Conservation (phyloP, 2,329 filamentous ascomycete species). For the Madurella fahalii region DNA sequence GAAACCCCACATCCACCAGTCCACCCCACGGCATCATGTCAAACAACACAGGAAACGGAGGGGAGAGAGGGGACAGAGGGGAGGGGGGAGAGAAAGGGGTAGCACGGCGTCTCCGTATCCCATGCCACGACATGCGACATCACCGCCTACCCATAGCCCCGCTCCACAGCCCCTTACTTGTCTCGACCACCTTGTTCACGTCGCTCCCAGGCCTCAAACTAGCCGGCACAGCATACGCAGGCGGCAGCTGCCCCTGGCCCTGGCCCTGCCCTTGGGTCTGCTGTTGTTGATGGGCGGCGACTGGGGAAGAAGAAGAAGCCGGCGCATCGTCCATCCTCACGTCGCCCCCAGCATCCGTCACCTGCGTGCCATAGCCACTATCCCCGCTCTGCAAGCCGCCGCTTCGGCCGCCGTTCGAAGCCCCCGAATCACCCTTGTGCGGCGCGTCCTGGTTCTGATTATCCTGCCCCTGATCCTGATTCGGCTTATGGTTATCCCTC, state of each 20-base stretch:
- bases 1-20: no score
- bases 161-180: constrained; percentile 60
- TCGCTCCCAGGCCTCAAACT: constrained; percentile 52
- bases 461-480: neutral
- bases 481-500: constrained; percentile 1
- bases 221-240: constrained; percentile 39
- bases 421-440: constrained; percentile 44
- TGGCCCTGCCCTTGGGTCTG: neutral
- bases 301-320: constrained; percentile 14
- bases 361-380: constrained; percentile 43
- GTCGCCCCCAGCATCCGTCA: constrained; percentile 35
- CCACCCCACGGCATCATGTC: no score
- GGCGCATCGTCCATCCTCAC: constrained; percentile 47
- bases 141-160: constrained; percentile 28
- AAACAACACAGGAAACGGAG: no score
- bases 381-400: constrained; percentile 32
- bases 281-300: neutral
- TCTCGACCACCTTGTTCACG: constrained; percentile 57
- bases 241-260: neutral
- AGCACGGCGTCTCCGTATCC: neutral
- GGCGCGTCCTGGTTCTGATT: constrained; percentile 17
- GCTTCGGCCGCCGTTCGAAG: constrained; percentile 30
- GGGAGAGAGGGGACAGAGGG: neutral
- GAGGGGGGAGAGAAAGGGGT: neutral
- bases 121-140: neutral